These are phyloP conservation scores for Penicillium silybi DNA, from an alignment of 495 filamentous ascomycete species.

Conservation along the genomic window DNA sequence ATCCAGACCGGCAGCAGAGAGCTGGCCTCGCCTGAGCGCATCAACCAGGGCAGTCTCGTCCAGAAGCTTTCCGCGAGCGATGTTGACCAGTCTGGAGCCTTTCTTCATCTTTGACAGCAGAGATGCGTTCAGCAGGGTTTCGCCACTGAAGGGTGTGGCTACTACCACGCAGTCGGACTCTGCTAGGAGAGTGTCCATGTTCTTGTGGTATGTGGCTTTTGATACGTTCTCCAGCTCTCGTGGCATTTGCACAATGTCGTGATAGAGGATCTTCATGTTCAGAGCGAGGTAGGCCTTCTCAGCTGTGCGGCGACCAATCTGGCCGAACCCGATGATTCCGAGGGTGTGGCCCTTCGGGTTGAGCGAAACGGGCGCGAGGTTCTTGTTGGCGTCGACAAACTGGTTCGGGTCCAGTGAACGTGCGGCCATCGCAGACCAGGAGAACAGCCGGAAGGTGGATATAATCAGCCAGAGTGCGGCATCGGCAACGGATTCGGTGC, in stretches of 20 bases:
- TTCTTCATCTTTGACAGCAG: slow-evolving; percentile 49
- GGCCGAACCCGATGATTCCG: slow-evolving; percentile 64
- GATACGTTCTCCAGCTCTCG: slow-evolving; percentile 20
- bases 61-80: slow-evolving; percentile 66
- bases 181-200: slow-evolving; percentile 50
- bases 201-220: slow-evolving; percentile 47
- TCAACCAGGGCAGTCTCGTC: slow-evolving; percentile 65
- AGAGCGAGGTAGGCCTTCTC: slow-evolving; percentile 56
- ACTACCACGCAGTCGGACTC: slow-evolving; percentile 63
- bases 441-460: slow-evolving; percentile 59
- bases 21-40: slow-evolving; percentile 52
- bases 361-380: slow-evolving; percentile 50
- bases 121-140: slow-evolving; percentile 49
- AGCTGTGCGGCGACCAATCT: slow-evolving; percentile 66
- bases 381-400: slow-evolving; percentile 56
- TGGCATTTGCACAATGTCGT: slow-evolving; percentile 59
- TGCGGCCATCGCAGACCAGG: slow-evolving; percentile 54
- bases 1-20: slow-evolving; percentile 60
- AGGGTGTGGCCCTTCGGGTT: slow-evolving; percentile 47
- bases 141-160: slow-evolving; percentile 60
- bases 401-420: slow-evolving; percentile 21
- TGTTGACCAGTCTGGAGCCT: slow-evolving; percentile 64
- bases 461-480: slow-evolving; percentile 62
- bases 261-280: slow-evolving; percentile 66
- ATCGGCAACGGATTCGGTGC: slow-evolving; percentile 60